Evolutionary conservation across 2,329 filamentous ascomycete genomes (phyloP).

Genomic region (Fusarium transvaalense): DNA sequence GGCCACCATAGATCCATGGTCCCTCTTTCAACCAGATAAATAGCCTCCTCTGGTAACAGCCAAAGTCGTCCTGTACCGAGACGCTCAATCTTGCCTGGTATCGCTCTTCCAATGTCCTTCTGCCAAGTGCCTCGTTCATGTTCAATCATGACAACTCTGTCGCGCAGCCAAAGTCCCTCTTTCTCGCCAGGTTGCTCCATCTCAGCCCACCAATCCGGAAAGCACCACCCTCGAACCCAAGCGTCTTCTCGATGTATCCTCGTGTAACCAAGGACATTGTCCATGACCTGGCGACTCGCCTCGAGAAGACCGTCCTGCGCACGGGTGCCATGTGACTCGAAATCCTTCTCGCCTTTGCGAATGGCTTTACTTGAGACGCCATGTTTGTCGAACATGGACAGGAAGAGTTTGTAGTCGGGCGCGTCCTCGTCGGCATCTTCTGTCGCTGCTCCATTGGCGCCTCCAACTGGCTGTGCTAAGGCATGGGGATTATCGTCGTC

Average conservation of each 20-base stretch:
- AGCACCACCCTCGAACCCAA: conserved; percentile 79
- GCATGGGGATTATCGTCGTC: conserved; percentile 58
- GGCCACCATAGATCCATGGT: conserved; percentile 91
- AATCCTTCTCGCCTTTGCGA: conserved; percentile 96
- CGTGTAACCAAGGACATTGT: conserved; percentile 83
- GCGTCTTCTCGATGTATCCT: conserved; percentile 77
- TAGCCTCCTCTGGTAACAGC: conserved; percentile 90
- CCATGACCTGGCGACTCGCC: conserved; percentile 87
- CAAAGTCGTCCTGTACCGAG: conserved; percentile 75
- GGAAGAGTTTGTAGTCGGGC: conserved; percentile 86
- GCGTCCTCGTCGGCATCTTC: conserved; percentile 81
- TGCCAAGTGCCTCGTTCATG: conserved; percentile 79
- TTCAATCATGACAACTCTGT: conserved; percentile 75
- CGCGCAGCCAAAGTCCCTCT: conserved; percentile 52
- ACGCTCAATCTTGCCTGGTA: conserved; percentile 67
- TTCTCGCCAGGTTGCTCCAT: conserved; percentile 42
- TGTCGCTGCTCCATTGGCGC: conserved; percentile 48
- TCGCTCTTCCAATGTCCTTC: conserved; percentile 78
- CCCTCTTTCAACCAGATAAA: conserved; percentile 90
- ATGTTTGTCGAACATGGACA: conserved; percentile 64
- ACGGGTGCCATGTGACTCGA: conserved; percentile 89
- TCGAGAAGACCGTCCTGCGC: conserved; percentile 84
- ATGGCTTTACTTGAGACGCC: conserved; percentile 73
- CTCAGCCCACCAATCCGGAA: conserved; percentile 69
- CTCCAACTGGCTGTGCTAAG: conserved; percentile 32